Percentiles rank a stretch among this genome's conserved stretches.
Conservation (phyloP, 768 basidiomycete species). For the Suillus hirtellus region DNA sequence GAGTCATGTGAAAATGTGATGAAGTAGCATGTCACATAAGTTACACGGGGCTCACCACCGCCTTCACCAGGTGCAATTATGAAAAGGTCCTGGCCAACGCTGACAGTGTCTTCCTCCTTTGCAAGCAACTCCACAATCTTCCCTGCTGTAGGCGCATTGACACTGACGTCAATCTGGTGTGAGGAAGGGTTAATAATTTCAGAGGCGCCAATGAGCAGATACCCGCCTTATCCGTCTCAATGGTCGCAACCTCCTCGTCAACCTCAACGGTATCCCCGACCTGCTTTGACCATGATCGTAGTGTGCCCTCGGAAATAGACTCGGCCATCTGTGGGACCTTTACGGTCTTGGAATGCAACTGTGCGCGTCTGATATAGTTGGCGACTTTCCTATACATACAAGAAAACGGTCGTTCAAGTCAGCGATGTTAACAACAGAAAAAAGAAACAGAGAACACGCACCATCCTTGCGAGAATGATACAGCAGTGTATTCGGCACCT, state of each 20-base stretch:
- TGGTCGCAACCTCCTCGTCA: slow-evolving; percentile 96
- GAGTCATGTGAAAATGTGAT: slow-evolving; percentile 15
- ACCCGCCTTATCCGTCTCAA: slow-evolving; percentile 96
- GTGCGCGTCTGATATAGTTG: slow-evolving; percentile 50
- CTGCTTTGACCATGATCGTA: slow-evolving; percentile 93
- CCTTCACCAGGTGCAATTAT: slow-evolving; percentile 82
- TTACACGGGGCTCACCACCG: slow-evolving; percentile 39
- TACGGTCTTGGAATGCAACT: slow-evolving; percentile 82
- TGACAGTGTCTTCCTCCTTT: slow-evolving; percentile 91
- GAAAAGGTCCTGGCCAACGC: slow-evolving; percentile 93
- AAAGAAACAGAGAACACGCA: slow-evolving; percentile 27
- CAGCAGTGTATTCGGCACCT: slow-evolving; percentile 31
- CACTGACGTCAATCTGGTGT: slow-evolving; percentile 89
- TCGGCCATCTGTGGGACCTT: slow-evolving; percentile 99
- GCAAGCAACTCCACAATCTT: slow-evolving; percentile 88
- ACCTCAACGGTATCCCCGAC: slow-evolving; percentile 86
- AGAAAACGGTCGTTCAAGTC: slow-evolving; percentile 7
- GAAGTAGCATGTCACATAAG: not conserved
- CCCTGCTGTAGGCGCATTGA: slow-evolving; percentile 89
- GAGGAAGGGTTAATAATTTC: slow-evolving; percentile 13
- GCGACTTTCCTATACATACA: slow-evolving; percentile 44
- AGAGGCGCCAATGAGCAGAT: not conserved
- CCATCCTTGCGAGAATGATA: slow-evolving; percentile 50
- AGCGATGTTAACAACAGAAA: slow-evolving; percentile 10
- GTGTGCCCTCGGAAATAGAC: slow-evolving; percentile 95